Evolutionary conservation across 208 protist genomes (phyloP), one percentile per base, ranked within the genome.

Genomic region (Trypanosoma brucei): DNA sequence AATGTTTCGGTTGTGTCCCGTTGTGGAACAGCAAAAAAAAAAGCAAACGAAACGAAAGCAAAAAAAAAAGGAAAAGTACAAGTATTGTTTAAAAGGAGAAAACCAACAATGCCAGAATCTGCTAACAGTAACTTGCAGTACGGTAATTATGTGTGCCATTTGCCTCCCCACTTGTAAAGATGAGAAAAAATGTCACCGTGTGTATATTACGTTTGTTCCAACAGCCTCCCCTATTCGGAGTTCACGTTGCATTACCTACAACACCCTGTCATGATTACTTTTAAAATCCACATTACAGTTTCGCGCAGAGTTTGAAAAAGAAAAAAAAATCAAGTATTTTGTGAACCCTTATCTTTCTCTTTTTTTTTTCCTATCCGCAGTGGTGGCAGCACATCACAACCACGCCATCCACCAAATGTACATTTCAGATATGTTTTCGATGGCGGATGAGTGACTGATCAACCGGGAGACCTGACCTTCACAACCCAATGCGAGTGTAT

Each of bases 321-420:
- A 55, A 11, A 55, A 55, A 31, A 55, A 40, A 34, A 59, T 44
- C 3, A 31, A 31, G 11, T 38, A 22, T 22, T 22, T 22, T 22
- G 22, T 22, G 22, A 22, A 22, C 22, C 22, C 22, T 22, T 22
- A 22, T 22, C 22, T 22, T 22, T 22, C 22, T 22, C 22, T 22
- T 22, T 22, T 22, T 22, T 22, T 22, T 22, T 22, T 22, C 22
- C 22, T 22, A 22, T 22, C 22, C 22, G 22, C 22, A 22, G 22
- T 22, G 22, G 22, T 22, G 22, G 22, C 42, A 40, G 22, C n/a
- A 58, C 33, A 9, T 78, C 81, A 98, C 5, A 96, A 59, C 90
- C 91, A 98, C 14, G 93, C 79, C 92, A 97, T 97, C 96, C 96
- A 98, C 92, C 95, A 97, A n/a, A 91, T 83, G 76, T 97, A 98